Evolutionary conservation across 202 grass and related monocot genomes (phyloP), one percentile per base, ranked within the genome.

Genomic region (Miscanthus sacchariflorus): DNA sequence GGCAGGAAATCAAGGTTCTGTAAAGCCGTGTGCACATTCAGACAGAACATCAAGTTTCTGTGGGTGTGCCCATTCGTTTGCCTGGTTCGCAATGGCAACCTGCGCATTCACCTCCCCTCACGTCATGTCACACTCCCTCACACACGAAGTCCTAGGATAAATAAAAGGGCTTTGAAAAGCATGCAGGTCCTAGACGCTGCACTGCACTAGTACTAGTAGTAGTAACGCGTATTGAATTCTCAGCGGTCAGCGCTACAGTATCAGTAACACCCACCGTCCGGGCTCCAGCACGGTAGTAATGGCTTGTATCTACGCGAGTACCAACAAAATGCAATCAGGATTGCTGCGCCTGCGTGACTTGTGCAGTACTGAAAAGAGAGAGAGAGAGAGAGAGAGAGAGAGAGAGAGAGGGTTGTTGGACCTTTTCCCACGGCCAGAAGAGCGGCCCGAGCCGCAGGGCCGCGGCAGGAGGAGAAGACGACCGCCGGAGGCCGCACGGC

Each of bases 351-450:
- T 43, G 38, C 8, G 76, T n/a, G 24, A 36, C 12, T 5, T 18
- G 14, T 24, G 1, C n/a, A 30, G 17, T 59, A 12, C 40, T 40
- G 36, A 56, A 4, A 59, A 42, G 18, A 42, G 59, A 72, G 15
- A 33, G 68, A 43, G 73, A 18, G 30, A n/a, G n/a, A n/a, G n/a
- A n/a, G 13, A 2, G 12, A 15, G 18, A 12, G 5, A 42, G 18
- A 42, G 59, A 72, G 15, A 33, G 68, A 43, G 73, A 18, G 30
- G 0, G 61, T 50, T 65, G 21, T 0, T 15, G 40, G 72, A 98
- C 96, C 92, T 96, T 96, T 78, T 98, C 66, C 96, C 94, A 98
- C 64, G 96, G 96, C 96, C 96, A 98, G 87, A 98, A 96, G 92
- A 95, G 93, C 24, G 93, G 96, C 2, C 83, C 83, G 39, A 96